Base-by-base conservation (phyloP, 2,329 filamentous ascomycete genomes). In the Epichloe sylvatica region DNA sequence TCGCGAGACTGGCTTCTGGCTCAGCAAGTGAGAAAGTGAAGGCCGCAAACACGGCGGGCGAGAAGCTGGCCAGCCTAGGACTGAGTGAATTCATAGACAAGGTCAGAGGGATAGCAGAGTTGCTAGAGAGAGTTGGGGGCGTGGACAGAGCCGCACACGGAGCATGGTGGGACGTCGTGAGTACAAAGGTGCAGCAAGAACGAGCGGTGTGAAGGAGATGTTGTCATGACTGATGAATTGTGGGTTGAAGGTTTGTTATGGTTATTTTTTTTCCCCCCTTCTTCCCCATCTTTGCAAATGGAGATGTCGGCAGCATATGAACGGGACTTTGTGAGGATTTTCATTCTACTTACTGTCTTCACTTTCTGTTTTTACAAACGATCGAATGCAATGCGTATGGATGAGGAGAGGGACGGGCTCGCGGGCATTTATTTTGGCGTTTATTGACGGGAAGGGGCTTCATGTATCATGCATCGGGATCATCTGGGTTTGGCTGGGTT, bases 41-140 rank as follows among this genome's bases (percentile, higher is more conserved):
- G 57, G 81, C 79, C 12, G 80, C 82, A 0, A 84, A 77, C 56
- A 80, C 74, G 0, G 83, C 83, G 0, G 78, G 77, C 11, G 84
- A 89, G 63, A 81, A 77, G 51, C 72, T 90, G 7, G 82, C 83
- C 0, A 74, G 75, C 2, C 73, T 84, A 17, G 85, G 85, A 0
- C 66, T 90, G 50, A 81, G 81, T 0, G 85, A 90, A 64, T 89
- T 89, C 61, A 80, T 84, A 15, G 76, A 78, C 30, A 77, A 75
- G 52, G 79, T 89, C 13, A 73, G 81, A 34, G 78, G 79, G 45
- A 81, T 89, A 56, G 80, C 85, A 7, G 83, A 86, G 35, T 72
- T 82, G 59, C 67, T 89, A 52, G 74, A 76, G 40, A 75, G 76
- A 60, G 74, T 88, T 3, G 80, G 81, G 13, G 69, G 69, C 4